Evolutionary conservation across 1,284 basidiomycete species (phyloP), one percentile per base, ranked within the genome.

Genomic region (Malassezia equina): DNA sequence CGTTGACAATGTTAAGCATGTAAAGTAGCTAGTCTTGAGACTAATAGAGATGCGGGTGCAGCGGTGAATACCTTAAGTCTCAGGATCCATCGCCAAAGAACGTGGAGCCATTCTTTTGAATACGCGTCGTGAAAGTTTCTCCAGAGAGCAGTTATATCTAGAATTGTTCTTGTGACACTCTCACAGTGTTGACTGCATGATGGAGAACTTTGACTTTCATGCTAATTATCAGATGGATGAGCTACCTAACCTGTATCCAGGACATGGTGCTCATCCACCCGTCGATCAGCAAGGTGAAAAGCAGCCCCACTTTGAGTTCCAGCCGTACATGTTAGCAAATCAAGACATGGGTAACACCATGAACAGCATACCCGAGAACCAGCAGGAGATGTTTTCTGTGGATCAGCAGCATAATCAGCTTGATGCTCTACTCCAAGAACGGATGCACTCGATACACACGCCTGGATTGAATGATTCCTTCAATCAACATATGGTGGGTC

Each of bases 121-220:
- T 19, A 39, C 17, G 36, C 9, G 19, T 39, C 19, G 36, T 21
- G 36, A 39, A n/a, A 39, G 36, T 39, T 19, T 39, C 36, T 39
- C 36, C 36, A 9, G 36, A 39, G n/a, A 19, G 19, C 36, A 39
- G 36, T 7, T n/a, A 39, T n/a, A 39, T 11, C 15, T 39, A 39
- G 12, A 39, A 39, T 39, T 39, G 36, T 21, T 39, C 36, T 39
- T 39, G 36, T n/a, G 21, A 39, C 36, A 39, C 36, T 33, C n/a
- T 39, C 17, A 15, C 11, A 39, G 36, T 39, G 36, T n/a, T 27
- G 58, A 61, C 40, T 63, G 60, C 27, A 63, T 63, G 32, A 65
- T 67, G 56, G 66, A 66, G 32, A 52, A 62, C 15, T 67, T 67
- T 32, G 66, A 67, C 46, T 67, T 67, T 47, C 60, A 59, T 29